Evolutionary conservation across 352 stramenopile species (phyloP).

Genomic region (Phytopythium montanum): DNA sequence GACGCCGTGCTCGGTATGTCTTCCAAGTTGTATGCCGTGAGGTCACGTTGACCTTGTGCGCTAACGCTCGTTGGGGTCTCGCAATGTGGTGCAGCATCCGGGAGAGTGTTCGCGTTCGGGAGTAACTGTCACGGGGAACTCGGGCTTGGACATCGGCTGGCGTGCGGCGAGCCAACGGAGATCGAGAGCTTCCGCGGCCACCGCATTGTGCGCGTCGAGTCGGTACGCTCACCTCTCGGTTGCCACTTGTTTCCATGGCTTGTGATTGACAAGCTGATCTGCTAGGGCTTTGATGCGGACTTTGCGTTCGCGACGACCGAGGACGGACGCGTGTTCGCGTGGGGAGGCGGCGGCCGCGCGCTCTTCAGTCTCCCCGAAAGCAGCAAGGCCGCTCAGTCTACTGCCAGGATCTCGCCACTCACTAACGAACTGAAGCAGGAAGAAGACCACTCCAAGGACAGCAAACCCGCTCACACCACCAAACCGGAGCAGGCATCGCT

Average conservation of each 20-base stretch:
- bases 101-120: constrained; percentile 65
- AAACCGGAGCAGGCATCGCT: background rate
- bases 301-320: constrained; percentile 80
- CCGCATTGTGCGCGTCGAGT: constrained; percentile 40
- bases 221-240: constrained; percentile 18
- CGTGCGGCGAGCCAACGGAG: constrained; percentile 40
- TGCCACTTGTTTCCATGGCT: background rate
- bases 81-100: constrained; percentile 26
- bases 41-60: background rate
- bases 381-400: background rate
- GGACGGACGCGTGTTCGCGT: constrained; percentile 82
- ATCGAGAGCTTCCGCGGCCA: constrained; percentile 48
- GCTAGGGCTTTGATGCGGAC: constrained; percentile 62
- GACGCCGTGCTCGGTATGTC: constrained; percentile 41
- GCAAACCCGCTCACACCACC: background rate
- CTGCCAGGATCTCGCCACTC: background rate
- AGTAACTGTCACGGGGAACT: constrained; percentile 65
- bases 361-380: constrained; percentile 21
- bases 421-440: background rate
- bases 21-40: background rate
- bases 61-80: background rate
- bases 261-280: background rate
- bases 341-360: constrained; percentile 72
- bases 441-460: background rate
- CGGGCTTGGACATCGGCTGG: constrained; percentile 44